Evolutionary conservation across 2,329 filamentous ascomycete species (phyloP).

Genomic region (Aaosphaeria arxii): DNA sequence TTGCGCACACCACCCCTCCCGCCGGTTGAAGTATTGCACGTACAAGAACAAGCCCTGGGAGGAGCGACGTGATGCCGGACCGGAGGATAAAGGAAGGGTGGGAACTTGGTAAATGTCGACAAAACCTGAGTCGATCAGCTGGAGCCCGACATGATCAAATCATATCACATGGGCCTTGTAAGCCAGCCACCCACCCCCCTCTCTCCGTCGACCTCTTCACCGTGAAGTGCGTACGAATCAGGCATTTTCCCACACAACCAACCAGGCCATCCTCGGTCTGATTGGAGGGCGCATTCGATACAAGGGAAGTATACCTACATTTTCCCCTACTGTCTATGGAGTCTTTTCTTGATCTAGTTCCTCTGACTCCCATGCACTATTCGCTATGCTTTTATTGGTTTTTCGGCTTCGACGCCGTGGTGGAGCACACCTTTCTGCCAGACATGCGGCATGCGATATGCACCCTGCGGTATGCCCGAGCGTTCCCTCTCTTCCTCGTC

Average conservation of each 20-base stretch:
- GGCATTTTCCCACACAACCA: conserved; percentile 32
- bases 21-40: neutral
- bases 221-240: conserved; percentile 26
- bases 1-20: conserved; percentile 12
- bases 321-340: conserved; percentile 24
- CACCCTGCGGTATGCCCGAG: too few relatives aligned
- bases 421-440: conserved; percentile 8
- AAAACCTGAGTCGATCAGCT: conserved; percentile 35
- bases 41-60: conserved; percentile 11
- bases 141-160: conserved; percentile 13
- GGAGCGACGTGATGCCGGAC: conserved; percentile 1
- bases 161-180: conserved; percentile 36
- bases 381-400: conserved; percentile 30
- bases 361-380: conserved; percentile 18
- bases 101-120: conserved; percentile 8
- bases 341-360: conserved; percentile 35
- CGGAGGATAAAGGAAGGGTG: neutral
- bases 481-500: neutral
- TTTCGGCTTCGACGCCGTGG: conserved; percentile 24
- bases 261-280: conserved; percentile 19
- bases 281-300: conserved; percentile 28
- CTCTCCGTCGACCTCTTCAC: conserved; percentile 15
- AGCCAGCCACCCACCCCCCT: conserved; percentile 37
- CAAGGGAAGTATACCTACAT: conserved; percentile 14
- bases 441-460: neutral